Evolutionary conservation across 768 basidiomycete species (phyloP), one percentile per base, ranked within the genome.

Genomic region (Glaciozyma martinii): DNA sequence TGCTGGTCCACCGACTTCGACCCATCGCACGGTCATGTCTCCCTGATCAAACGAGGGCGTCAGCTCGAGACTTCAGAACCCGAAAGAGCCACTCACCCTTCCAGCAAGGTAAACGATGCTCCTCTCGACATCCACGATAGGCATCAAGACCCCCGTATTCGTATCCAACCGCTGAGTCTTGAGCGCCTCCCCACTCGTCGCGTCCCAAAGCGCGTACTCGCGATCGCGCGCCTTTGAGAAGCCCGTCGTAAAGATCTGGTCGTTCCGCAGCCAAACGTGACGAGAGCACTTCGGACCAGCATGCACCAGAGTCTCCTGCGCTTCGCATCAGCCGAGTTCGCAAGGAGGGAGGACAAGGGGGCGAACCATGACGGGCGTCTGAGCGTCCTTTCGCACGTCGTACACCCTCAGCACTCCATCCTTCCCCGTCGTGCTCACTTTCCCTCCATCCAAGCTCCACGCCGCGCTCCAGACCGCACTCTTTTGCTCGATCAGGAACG

Each of bases 11-110:
- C 72, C 66, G 0, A 77, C 44, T 63, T 77, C 77, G 27, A 76
- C 63, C 66, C 77, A 77, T 0, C 75, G 71, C 21, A 77, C 59
- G 2, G 72, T 73, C 74, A 76, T 76, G 69, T 78, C 77, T 2
- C 77, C 77, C 68, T 71, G 53, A 3, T 19, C n/a, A 5, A 55
- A 18, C 27, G 32, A 47, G 46, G 10, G 32, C 13, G 13, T 18
- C 4, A 2, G 46, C 42, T 6, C 5, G 12, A 40, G 32, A 23
- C 15, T 15, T 9, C 18, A 2, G 32, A 8, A 3, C 23, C n/a
- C 9, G 3, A 53, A 6, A 30, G 6, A 46, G 8, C 3, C 12
- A 60, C 63, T 50, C 19, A 67, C 67, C 67, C 71, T 67, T 1
- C 75, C 78, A 3, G 72, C 70, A 6, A 77, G 46, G 64, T 78